These are phyloP conservation scores for Pterocarpus macrocarpus DNA, from an alignment of 306 rosid genomes.

Conservation along the genomic window DNA sequence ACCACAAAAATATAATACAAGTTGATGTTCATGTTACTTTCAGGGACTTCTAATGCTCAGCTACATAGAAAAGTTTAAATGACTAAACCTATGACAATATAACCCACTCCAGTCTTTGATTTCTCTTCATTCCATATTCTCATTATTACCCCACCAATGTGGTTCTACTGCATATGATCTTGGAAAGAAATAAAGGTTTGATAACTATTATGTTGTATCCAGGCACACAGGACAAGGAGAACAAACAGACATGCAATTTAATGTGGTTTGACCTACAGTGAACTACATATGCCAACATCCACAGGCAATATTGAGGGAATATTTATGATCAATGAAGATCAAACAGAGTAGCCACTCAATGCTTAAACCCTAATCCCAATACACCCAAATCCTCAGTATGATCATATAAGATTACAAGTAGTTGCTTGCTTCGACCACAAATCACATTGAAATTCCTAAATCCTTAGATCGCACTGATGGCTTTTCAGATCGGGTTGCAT, in stretches of 20 bases:
- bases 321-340: constrained; percentile 17
- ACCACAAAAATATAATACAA: background rate
- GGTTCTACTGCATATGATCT: background rate
- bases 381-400: constrained; percentile 21
- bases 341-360: constrained; percentile 11
- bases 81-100: constrained; percentile 5
- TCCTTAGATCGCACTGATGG: background rate
- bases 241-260: constrained; percentile 4
- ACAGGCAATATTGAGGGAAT: background rate
- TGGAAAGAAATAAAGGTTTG: constrained; percentile 13
- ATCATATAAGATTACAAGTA: constrained; percentile 30
- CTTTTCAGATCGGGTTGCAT: constrained; percentile 6
- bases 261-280: background rate
- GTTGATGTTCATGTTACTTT: constrained; percentile 21
- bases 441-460: constrained; percentile 30
- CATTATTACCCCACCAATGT: background rate
- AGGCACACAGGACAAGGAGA: constrained; percentile 26
- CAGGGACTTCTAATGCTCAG: constrained; percentile 1
- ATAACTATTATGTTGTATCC: background rate
- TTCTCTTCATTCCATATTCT: constrained; percentile 22
- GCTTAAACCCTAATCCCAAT: constrained; percentile 14
- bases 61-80: constrained; percentile 14
- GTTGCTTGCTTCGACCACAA: constrained; percentile 7
- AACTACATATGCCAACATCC: background rate
- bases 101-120: background rate